phyloP scores from a whole-genome alignment of 768 basidiomycete species.

The Naganishia antarctica region DNA sequence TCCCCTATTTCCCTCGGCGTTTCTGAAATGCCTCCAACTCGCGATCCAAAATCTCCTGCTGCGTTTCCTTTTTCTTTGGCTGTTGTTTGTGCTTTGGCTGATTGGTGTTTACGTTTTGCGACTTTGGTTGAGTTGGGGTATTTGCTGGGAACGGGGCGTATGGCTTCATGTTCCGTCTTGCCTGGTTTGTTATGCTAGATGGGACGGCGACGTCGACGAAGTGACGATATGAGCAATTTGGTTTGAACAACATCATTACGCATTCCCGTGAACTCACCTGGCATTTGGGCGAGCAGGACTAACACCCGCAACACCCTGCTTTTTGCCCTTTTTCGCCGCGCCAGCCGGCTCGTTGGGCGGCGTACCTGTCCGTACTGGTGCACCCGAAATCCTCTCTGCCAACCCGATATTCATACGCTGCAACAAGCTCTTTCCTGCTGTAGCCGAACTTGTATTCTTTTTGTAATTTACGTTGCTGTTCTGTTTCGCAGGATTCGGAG shows the following conservation, averaged over 20 bases:
- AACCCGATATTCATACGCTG: constrained; percentile 21
- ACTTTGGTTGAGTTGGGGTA: constrained; percentile 3
- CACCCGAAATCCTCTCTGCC: constrained; percentile 20
- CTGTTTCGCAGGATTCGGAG: background rate
- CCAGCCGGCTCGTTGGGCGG: background rate
- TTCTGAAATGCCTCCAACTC: constrained; percentile 8
- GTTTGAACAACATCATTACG: no score
- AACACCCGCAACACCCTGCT: background rate
- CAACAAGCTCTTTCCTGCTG: constrained; percentile 22
- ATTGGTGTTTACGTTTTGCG: background rate
- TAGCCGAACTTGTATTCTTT: constrained; percentile 1
- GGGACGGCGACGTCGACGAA: background rate
- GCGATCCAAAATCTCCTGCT: constrained; percentile 18
- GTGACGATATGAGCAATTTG: no score
- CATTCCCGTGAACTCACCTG: background rate
- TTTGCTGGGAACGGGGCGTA: constrained; percentile 5
- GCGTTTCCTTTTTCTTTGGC: constrained; percentile 9
- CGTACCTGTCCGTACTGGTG: background rate
- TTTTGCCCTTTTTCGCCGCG: background rate
- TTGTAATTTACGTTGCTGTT: background rate
- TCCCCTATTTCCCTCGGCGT: constrained; percentile 1
- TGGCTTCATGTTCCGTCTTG: constrained; percentile 17
- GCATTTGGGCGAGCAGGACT: constrained; percentile 2
- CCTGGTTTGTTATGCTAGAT: constrained; percentile 7
- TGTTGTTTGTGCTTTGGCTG: background rate